Evolutionary conservation across 176 grass and related monocot species (phyloP).

Genomic region (Oryza australiensis): DNA sequence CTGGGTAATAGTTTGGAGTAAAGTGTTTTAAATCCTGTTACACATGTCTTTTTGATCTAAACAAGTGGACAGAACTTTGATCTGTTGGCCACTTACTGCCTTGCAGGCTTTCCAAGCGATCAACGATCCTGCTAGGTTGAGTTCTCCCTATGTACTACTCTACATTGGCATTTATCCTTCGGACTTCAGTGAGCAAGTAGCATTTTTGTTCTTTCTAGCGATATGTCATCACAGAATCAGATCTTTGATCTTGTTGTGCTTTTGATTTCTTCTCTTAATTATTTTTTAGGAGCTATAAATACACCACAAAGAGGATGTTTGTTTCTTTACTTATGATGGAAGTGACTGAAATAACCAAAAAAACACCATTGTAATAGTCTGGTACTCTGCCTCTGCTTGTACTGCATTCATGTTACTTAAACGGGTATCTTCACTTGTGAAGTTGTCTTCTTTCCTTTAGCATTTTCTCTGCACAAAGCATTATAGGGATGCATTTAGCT

Average conservation of each 20-base stretch:
- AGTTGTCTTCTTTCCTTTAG: neutral
- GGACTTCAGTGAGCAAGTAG: neutral
- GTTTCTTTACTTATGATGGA: neutral
- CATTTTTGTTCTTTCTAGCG: neutral
- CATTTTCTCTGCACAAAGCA: neutral
- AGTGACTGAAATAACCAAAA: neutral
- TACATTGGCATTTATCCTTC: neutral
- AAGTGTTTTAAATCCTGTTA: neutral
- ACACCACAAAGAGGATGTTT: neutral
- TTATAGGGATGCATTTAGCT: neutral
- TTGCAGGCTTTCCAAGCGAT: neutral
- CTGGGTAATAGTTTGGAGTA: neutral
- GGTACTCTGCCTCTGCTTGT: constrained; percentile 14
- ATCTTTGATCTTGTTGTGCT: constrained; percentile 8
- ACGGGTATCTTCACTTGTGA: neutral
- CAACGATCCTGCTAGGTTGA: neutral
- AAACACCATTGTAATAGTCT: neutral
- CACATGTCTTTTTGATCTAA: neutral
- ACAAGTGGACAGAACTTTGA: neutral
- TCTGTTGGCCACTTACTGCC: neutral
- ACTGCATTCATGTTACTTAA: neutral
- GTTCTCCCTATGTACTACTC: neutral
- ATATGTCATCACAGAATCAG: neutral
- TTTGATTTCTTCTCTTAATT: neutral
- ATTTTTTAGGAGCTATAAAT: neutral